These are phyloP conservation scores for Tetrahymena borealis DNA, from an alignment of 73 alveolate genomes.

Conservation along the genomic window DNA sequence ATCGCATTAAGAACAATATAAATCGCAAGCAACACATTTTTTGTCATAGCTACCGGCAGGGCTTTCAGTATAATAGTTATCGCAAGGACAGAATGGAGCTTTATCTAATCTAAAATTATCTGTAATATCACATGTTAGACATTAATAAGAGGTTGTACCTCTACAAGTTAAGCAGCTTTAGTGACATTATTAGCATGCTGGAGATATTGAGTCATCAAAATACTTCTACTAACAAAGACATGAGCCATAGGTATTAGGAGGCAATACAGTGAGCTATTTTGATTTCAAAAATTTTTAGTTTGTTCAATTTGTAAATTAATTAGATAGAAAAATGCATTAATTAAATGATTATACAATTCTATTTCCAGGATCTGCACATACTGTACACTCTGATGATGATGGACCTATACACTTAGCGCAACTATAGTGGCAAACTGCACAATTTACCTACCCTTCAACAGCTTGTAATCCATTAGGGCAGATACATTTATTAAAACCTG, in stretches of 20 bases:
- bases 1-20: neutral
- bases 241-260: neutral
- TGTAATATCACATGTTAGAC: neutral
- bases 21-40: neutral
- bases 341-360: neutral
- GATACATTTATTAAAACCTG: neutral
- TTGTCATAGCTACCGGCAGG: neutral
- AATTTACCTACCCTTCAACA: neutral
- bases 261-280: neutral
- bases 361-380: neutral
- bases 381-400: neutral
- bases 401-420: neutral
- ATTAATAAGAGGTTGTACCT: neutral
- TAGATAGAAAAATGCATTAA: too few species aligned
- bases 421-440: neutral
- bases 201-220: neutral
- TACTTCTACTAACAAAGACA: neutral
- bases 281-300: neutral
- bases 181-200: neutral
- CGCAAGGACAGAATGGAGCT: neutral
- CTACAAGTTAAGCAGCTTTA: neutral
- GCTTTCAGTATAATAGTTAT: neutral
- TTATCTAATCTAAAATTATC: neutral
- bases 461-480: neutral
- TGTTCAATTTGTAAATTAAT: too few species aligned